Evolutionary conservation across 371 early-diverging fungal species (phyloP).

Genomic region (Nematocida ironsii): DNA sequence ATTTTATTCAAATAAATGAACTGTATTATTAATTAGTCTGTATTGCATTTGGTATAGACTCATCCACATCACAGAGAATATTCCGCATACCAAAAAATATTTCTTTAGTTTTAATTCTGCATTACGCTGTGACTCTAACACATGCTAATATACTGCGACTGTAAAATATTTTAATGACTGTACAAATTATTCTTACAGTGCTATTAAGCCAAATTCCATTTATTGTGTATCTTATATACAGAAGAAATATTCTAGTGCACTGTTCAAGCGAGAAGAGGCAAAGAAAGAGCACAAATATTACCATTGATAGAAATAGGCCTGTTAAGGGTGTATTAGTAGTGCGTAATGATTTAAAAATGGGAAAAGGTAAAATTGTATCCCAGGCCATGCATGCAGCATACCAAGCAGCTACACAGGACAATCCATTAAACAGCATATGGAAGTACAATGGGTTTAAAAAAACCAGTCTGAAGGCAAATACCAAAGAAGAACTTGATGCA

Average conservation of each 20-base stretch:
- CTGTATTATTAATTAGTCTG: neutral
- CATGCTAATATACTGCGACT: too few species aligned
- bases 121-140: too few species aligned
- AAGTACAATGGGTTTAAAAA: slow-evolving; percentile 61
- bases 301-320: neutral
- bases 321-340: slow-evolving; percentile 60
- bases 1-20: neutral
- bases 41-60: neutral
- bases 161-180: too few species aligned
- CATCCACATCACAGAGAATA: too few species aligned
- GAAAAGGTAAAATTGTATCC: slow-evolving; percentile 67
- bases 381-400: slow-evolving; percentile 68
- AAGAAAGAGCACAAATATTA: neutral
- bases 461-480: slow-evolving; percentile 59
- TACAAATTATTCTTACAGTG: too few species aligned
- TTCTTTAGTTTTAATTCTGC: too few species aligned
- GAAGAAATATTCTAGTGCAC: too few species aligned
- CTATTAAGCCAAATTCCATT: too few species aligned
- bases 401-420: slow-evolving; percentile 42
- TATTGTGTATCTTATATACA: too few species aligned
- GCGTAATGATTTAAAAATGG: slow-evolving; percentile 66
- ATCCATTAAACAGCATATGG: slow-evolving; percentile 51
- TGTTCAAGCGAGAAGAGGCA: too few species aligned
- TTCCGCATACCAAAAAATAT: too few species aligned
- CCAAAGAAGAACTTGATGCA: slow-evolving; percentile 51